These are phyloP conservation scores for Xylaria sp. DNA, from an alignment of 495 filamentous ascomycete genomes.

Conservation along the genomic window DNA sequence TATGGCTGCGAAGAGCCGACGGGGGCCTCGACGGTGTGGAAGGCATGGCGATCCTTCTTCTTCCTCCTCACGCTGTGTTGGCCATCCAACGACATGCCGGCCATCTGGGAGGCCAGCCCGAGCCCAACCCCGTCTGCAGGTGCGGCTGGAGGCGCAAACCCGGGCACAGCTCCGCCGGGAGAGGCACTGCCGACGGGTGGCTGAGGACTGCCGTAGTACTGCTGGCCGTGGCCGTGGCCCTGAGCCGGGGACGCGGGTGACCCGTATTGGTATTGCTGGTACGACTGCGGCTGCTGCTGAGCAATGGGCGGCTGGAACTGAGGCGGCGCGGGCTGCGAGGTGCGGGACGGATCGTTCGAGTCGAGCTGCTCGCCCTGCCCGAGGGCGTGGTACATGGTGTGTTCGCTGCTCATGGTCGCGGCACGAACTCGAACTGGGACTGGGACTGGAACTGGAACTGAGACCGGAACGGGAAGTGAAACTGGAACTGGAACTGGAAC, in stretches of 20 bases:
- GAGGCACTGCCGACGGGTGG: conserved; percentile 43
- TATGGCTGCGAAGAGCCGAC: conserved; percentile 68
- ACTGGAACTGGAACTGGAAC: too few relatives aligned
- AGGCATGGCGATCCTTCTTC: conserved; percentile 94
- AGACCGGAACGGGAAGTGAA: too few relatives aligned
- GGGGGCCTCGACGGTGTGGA: conserved; percentile 83
- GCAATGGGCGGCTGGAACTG: conserved; percentile 61
- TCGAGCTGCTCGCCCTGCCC: conserved; percentile 67
- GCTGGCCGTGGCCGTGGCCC: conserved; percentile 40
- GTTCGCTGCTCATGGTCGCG: conserved; percentile 72
- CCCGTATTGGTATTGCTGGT: conserved; percentile 71
- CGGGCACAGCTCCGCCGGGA: conserved; percentile 41
- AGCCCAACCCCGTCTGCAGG: conserved; percentile 59
- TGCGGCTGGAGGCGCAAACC: conserved; percentile 43
- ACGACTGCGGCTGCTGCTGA: conserved; percentile 66
- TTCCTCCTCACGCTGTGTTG: conserved; percentile 65
- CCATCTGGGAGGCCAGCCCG: conserved; percentile 85
- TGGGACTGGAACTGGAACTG: too few relatives aligned
- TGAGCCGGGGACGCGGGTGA: conserved; percentile 37
- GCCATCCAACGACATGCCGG: conserved; percentile 70
- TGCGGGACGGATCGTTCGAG: conserved; percentile 66
- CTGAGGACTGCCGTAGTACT: conserved; percentile 46
- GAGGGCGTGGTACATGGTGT: conserved; percentile 77
- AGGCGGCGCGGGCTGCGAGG: conserved; percentile 63
- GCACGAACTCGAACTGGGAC: too few relatives aligned